Conservation (phyloP, 139 green algal species). For the Micromonas pusilla region DNA sequence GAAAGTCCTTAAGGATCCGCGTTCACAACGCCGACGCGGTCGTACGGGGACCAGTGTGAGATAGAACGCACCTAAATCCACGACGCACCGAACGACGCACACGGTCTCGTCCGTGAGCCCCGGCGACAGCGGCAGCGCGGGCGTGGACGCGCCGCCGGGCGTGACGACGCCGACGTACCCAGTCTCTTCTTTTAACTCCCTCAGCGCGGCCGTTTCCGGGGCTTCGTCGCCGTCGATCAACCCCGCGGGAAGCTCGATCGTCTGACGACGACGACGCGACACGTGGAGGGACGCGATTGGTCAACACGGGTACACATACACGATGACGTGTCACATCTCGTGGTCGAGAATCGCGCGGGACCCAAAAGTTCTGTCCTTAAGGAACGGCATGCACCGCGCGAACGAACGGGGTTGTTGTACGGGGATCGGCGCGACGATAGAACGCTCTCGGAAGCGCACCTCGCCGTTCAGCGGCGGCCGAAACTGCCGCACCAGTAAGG, state of each 20-base stretch:
- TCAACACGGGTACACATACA: too few species aligned
- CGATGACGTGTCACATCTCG: too few species aligned
- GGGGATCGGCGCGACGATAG: conserved; percentile 34
- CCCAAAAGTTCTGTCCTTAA: too few species aligned
- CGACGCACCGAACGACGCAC: conserved; percentile 13
- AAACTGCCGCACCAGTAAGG: conserved; percentile 39
- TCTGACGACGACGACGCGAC: too few species aligned
- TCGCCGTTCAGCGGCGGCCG: conserved; percentile 39
- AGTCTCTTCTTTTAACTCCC: conserved; percentile 64
- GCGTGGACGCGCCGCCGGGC: conserved; percentile 36
- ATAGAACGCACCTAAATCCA: background rate
- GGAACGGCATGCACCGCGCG: too few species aligned
- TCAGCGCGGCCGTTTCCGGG: conserved; percentile 43
- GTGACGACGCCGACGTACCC: conserved; percentile 46
- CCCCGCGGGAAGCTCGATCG: conserved; percentile 59
- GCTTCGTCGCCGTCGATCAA: conserved; percentile 55
- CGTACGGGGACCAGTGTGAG: conserved; percentile 32
- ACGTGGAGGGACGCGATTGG: too few species aligned
- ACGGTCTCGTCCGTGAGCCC: conserved; percentile 54
- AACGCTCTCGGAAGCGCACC: too few species aligned
- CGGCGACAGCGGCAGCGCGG: conserved; percentile 33
- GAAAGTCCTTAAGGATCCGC: too few species aligned
- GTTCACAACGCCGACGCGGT: too few species aligned
- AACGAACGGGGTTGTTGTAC: too few species aligned
- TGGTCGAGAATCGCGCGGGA: too few species aligned